These are phyloP conservation scores for Lactarius quietus DNA, from an alignment of 768 basidiomycete genomes.

Conservation along the genomic window DNA sequence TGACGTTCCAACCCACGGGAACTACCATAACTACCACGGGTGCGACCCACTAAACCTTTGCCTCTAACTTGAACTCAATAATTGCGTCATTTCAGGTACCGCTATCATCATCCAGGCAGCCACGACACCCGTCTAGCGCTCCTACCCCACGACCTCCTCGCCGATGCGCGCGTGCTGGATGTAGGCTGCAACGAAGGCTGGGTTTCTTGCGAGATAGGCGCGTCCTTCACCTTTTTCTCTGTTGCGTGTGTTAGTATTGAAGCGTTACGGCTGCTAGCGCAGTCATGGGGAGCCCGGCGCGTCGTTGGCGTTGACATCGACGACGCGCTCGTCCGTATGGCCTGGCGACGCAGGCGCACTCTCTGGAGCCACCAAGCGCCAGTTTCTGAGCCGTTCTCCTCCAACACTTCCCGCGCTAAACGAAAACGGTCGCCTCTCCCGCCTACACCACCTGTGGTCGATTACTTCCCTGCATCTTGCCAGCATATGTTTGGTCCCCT, in stretches of 20 bases:
- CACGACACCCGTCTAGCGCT: constrained; percentile 62
- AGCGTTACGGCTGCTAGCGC: constrained; percentile 45
- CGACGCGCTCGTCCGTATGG: constrained; percentile 62
- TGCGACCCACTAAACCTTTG: background rate
- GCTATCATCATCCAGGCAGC: constrained; percentile 18
- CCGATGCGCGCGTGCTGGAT: constrained; percentile 18
- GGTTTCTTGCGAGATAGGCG: constrained; percentile 21
- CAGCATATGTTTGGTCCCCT: constrained; percentile 73
- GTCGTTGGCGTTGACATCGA: constrained; percentile 89
- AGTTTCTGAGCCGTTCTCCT: constrained; percentile 18
- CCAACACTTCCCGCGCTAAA: constrained; percentile 13
- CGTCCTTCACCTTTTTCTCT: constrained; percentile 25
- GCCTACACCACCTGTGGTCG: constrained; percentile 21
- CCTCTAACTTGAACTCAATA: background rate
- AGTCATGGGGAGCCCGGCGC: constrained; percentile 54
- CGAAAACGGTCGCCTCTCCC: constrained; percentile 21
- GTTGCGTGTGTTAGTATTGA: background rate
- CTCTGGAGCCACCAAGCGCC: constrained; percentile 70
- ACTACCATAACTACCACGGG: constrained; percentile 29
- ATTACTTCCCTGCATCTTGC: constrained; percentile 76
- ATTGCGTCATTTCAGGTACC: constrained; percentile 3
- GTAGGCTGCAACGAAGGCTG: constrained; percentile 26
- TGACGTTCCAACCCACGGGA: constrained; percentile 22
- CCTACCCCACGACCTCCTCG: constrained; percentile 36
- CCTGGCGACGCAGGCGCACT: constrained; percentile 67